Base-by-base conservation (phyloP, 176 grass and related monocot species). In the Zea luxurians region DNA sequence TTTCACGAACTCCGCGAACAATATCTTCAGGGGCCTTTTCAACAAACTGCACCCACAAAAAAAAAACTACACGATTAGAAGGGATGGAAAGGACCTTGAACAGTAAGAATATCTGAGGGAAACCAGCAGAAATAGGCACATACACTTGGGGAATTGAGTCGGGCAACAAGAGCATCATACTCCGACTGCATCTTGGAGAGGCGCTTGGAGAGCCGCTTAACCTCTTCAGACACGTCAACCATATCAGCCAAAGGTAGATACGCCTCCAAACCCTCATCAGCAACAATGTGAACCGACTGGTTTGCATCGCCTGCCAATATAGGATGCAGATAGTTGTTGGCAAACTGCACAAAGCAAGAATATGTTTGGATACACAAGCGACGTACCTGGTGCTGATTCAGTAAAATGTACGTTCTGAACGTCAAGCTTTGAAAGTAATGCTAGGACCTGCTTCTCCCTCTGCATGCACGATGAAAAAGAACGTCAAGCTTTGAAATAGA, bases 231-330 rank as follows among this genome's bases (percentile, higher is more conserved):
- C 54, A 97, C 87, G 66, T 94, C 92, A 42, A 98, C 96, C 96
- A 94, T 98, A 64, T 92, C 96, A 52, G 88, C 89, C 66, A 98
- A 81, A 64, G 96, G 96, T 65, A 98, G 88, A 85, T 94, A 94
- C 60, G 92, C 89, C 76, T 94, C 96, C 78, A 94, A 60, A 70
- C 89, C 92, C 34, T 95, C 92, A 45, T 91, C 84, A 44, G 87
- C 96, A 80, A 95, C 96, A 83, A 98, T 81, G 78, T 98, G 96
- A 70, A 98, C 88, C 0, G 89, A 98, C 87, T 92, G 96, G n/a
- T 90, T 94, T 69, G 86, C 89, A 76, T 94, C 88, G 83, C 78
- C 96, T 98, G 44, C 18, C 11, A 68, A 79, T 17, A 54, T 17
- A 43, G 59, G 8, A 21, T 71, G 80, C 43, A 58, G 4, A 66